Percentiles rank a stretch among this genome's conserved stretches.
These are phyloP conservation scores for Sugiyamaella floridensis DNA, from an alignment of 805 yeast species.

Conservation along the genomic window DNA sequence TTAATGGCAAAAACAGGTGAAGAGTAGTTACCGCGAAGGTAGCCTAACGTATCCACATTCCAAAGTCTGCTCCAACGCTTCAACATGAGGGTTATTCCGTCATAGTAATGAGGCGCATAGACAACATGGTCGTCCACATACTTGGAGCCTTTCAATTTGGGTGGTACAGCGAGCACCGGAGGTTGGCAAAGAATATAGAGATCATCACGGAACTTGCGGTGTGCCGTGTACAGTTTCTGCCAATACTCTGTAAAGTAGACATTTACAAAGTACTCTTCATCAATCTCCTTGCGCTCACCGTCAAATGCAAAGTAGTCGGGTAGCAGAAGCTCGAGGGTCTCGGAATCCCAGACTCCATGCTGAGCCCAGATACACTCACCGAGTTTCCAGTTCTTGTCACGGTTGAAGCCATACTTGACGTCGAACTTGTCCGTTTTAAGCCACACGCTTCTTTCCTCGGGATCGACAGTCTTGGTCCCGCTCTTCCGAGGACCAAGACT, in stretches of 20 bases:
- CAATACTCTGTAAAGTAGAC: constrained; percentile 59
- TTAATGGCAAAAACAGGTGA: constrained; percentile 65
- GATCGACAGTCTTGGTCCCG: constrained; percentile 53
- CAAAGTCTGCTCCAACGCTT: constrained; percentile 78
- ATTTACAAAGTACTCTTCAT: constrained; percentile 39
- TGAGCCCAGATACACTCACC: constrained; percentile 79
- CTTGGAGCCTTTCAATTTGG: constrained; percentile 42
- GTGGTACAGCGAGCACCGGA: constrained; percentile 76
- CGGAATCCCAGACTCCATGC: constrained; percentile 67
- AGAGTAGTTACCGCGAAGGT: constrained; percentile 67
- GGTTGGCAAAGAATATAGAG: constrained; percentile 66
- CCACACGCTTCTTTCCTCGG: constrained; percentile 61
- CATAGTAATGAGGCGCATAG: constrained; percentile 87
- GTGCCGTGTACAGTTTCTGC: constrained; percentile 40
- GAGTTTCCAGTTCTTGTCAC: constrained; percentile 56
- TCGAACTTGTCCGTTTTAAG: constrained; percentile 47
- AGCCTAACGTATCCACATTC: constrained; percentile 86
- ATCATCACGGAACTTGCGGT: constrained; percentile 35
- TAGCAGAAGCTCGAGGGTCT: constrained; percentile 27
- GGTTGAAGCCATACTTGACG: constrained; percentile 59
- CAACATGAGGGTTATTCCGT: constrained; percentile 88
- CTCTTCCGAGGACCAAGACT: constrained; percentile 69
- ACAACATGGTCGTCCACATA: constrained; percentile 54
- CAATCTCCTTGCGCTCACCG: constrained; percentile 20
- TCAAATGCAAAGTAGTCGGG: constrained; percentile 45